Percentiles rank a stretch among this genome's conserved stretches.
Conservation (phyloP, 371 early-diverging fungal species). For the Lichtheimia ornata region DNA sequence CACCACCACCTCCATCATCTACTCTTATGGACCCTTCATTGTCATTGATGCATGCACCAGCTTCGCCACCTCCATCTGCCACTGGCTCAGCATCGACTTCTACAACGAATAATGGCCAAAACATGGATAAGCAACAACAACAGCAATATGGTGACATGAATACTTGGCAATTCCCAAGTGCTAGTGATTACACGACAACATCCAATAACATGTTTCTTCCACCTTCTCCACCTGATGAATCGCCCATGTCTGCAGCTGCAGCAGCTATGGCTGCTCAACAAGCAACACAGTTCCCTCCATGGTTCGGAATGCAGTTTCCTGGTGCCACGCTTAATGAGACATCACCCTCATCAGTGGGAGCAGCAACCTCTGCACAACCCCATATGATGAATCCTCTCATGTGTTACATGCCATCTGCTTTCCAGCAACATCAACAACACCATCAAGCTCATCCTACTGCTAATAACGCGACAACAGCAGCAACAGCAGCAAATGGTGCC, state of each 20-base stretch:
- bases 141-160: background rate
- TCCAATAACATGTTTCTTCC: constrained; percentile 9
- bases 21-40: background rate
- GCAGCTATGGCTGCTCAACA: background rate
- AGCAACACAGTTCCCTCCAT: constrained; percentile 7
- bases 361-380: background rate
- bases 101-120: background rate
- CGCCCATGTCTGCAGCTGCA: constrained; percentile 1
- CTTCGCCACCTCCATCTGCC: background rate
- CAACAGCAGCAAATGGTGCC: background rate
- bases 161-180: background rate
- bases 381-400: background rate
- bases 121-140: background rate
- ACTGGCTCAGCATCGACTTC: background rate
- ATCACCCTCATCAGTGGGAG: background rate
- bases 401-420: constrained; percentile 5
- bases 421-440: constrained; percentile 3
- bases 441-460: background rate
- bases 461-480: background rate
- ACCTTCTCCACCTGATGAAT: constrained; percentile 14
- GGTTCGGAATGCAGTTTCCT: constrained; percentile 10
- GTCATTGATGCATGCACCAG: background rate
- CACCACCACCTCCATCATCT: background rate
- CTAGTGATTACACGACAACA: background rate
- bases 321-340: constrained; percentile 1